These are phyloP conservation scores for Acer saccharum DNA, from an alignment of 345 rosid genomes.

Conservation along the genomic window DNA sequence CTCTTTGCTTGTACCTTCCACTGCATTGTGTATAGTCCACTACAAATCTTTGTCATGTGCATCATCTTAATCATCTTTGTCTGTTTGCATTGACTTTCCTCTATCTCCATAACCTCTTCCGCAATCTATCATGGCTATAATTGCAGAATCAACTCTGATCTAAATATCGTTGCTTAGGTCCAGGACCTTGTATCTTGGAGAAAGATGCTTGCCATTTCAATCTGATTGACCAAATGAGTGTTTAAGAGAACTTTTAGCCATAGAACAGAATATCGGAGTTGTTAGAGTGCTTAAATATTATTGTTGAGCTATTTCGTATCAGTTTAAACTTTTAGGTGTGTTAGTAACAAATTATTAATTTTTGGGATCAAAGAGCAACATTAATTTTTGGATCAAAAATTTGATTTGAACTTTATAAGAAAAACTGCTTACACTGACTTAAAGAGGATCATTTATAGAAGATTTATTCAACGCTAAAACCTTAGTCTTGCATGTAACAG, in stretches of 20 bases:
- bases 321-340: too few species aligned
- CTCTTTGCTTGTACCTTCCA: neutral
- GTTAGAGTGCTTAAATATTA: too few species aligned
- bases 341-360: neutral
- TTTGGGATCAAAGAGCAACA: neutral
- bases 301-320: too few species aligned
- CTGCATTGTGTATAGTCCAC: neutral
- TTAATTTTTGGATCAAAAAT: too few species aligned
- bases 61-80: neutral
- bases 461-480: neutral
- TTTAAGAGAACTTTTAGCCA: neutral
- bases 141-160: neutral
- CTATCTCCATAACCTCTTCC: neutral
- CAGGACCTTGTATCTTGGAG: neutral
- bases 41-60: neutral
- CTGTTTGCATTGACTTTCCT: neutral
- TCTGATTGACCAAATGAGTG: neutral
- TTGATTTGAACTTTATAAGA: neutral
- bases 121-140: neutral
- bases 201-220: neutral
- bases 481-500: neutral
- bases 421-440: neutral
- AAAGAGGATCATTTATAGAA: neutral
- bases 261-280: neutral
- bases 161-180: neutral